Evolutionary conservation across 1,284 basidiomycete genomes (phyloP), one percentile per base, ranked within the genome.

Genomic region (Heliocybe sulcata): DNA sequence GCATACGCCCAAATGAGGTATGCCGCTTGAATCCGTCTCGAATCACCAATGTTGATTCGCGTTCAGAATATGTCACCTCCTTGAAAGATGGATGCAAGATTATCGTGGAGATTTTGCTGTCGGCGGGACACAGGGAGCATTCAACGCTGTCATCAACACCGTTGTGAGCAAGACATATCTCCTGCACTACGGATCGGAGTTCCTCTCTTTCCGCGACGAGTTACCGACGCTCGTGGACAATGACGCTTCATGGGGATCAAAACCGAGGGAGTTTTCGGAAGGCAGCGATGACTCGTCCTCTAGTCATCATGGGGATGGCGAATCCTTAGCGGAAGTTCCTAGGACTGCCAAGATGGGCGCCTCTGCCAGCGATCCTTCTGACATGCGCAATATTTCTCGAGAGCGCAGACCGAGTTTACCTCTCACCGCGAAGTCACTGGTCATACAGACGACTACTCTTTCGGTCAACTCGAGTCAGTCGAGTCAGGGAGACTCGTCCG

Each of bases 1-100:
- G 86, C 83, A 63, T 90, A 84, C 69, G 87, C 87, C 11, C 88
- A 91, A 65, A 90, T 91, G 88, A 80, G 83, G 89, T 87, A 60
- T 54, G 71, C 58, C 45, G 47, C 48, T 57, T 29, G 57, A 54
- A 31, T 25, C 29, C 42, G 53, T 54, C 35, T 42, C 59, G 19
- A 51, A 55, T 55, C 64, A n/a, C 58, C 48, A 6, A 35, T 55
- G 52, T 49, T 47, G 10, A 27, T 48, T 47, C 20, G 6, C 47
- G 35, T 8, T 25, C 55, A 90, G 87, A 65, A 87, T 91, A 56
- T 92, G 89, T 60, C 77, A 83, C 61, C 70, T 91, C 25, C 73
- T 92, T 14, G 84, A 89, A 65, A 72, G 77, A 33, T 92, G 89
- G 89, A 83, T 89, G 45, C 73, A 73, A 45, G 75, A 81, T 56